phyloP scores from a whole-genome alignment of 2,329 filamentous ascomycete species.

The Cryphonectria parasitica region DNA sequence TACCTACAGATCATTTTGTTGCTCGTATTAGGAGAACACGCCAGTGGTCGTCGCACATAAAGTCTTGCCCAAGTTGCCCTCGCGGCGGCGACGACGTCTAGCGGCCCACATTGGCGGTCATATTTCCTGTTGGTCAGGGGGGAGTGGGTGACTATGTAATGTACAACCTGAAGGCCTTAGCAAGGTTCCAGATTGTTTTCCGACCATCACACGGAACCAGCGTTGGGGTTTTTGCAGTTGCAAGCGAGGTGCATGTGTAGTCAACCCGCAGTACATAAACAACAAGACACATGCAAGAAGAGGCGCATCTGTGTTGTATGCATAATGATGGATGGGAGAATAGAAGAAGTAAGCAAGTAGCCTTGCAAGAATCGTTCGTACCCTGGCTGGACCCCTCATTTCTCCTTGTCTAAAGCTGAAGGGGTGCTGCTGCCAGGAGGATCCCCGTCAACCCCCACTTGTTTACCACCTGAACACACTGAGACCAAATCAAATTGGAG shows the following conservation, averaged over 20 bases:
- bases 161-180: constrained; percentile 1
- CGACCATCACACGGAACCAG: not conserved
- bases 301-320: not conserved
- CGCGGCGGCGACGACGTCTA: not conserved
- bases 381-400: not conserved
- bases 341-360: too few species aligned
- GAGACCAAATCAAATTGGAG: not conserved
- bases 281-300: not conserved
- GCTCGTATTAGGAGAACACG: not conserved
- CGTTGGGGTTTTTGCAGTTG: not conserved
- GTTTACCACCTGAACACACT: not conserved
- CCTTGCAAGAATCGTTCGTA: not conserved
- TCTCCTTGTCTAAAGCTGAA: not conserved
- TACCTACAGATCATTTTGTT: not conserved
- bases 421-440: not conserved
- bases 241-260: not conserved
- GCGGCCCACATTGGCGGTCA: not conserved
- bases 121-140: not conserved
- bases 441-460: not conserved
- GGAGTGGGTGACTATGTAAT: not conserved
- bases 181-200: constrained; percentile 13
- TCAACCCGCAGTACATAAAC: not conserved
- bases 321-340: not conserved
- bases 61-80: too few species aligned
- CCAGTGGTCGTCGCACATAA: not conserved